phyloP scores from a whole-genome alignment of 768 basidiomycete genomes.

The Amanita fuliginea region DNA sequence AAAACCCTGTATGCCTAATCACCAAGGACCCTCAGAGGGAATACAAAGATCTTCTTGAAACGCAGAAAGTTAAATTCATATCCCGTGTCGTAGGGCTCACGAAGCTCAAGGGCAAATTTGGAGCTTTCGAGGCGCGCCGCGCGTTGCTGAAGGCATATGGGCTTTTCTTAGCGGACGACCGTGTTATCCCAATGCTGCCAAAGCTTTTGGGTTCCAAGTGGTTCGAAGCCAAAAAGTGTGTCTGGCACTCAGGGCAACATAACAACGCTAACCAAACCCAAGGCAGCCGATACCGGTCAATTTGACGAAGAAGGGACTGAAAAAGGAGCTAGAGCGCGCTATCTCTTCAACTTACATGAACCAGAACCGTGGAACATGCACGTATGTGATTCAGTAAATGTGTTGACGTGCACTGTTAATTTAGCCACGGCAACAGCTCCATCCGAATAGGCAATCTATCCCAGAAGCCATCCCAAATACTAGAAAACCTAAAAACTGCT shows the following conservation, averaged over 20 bases:
- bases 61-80: conserved; percentile 78
- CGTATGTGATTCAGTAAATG: conserved; percentile 40
- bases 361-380: conserved; percentile 87
- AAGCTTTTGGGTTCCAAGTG: conserved; percentile 80
- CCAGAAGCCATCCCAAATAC: conserved; percentile 61
- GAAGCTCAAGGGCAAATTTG: conserved; percentile 93
- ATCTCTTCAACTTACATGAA: conserved; percentile 94
- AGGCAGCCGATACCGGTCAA: conserved; percentile 90
- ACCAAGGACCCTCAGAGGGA: conserved; percentile 93
- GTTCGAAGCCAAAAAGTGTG: conserved; percentile 94
- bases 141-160: conserved; percentile 81
- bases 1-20: conserved; percentile 76
- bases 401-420: not conserved
- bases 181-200: conserved; percentile 80
- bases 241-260: not conserved
- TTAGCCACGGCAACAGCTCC: conserved; percentile 36
- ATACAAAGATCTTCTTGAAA: conserved; percentile 87
- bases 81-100: conserved; percentile 81
- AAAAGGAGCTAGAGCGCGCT: conserved; percentile 85
- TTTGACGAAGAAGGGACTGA: conserved; percentile 79
- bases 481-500: conserved; percentile 69
- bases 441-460: conserved; percentile 73
- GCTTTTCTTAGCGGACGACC: conserved; percentile 88
- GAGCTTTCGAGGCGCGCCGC: conserved; percentile 72
- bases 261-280: conserved; percentile 5